Evolutionary conservation across 169 alveolate genomes (phyloP).

Genomic region (Amoebophrya sp.): DNA sequence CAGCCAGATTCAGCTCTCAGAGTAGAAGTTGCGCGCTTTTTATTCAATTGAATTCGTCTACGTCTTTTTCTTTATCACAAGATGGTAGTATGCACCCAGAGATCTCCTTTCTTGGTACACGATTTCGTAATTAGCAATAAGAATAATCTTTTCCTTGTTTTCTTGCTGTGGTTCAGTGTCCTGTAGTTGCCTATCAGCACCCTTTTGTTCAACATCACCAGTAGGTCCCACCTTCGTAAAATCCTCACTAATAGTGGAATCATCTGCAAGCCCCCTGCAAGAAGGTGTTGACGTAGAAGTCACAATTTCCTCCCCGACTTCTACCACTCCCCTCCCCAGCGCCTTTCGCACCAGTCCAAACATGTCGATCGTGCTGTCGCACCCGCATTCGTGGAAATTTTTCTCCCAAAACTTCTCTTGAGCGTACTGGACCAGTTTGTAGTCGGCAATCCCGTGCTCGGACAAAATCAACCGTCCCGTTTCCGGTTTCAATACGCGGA

Average conservation of each 20-base stretch:
- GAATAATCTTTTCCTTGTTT: background rate
- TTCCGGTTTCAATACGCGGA: background rate
- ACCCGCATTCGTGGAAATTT: background rate
- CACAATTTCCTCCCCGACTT: background rate
- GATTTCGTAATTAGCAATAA: background rate
- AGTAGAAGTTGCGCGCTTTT: no score
- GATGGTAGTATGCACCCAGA: background rate
- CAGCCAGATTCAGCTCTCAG: no score
- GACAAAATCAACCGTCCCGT: background rate
- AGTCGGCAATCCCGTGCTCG: background rate
- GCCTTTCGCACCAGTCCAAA: background rate
- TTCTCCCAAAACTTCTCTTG: background rate
- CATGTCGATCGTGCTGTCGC: background rate
- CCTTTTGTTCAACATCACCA: background rate
- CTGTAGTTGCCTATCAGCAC: background rate
- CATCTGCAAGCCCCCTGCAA: background rate
- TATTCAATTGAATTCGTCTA: no score
- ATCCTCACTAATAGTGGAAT: no score
- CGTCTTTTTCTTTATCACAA: no score
- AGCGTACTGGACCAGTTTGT: background rate
- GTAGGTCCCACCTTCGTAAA: background rate
- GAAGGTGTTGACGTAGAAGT: background rate
- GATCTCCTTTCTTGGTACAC: background rate
- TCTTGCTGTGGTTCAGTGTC: background rate
- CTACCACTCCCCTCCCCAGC: background rate